A percentile compares a stretch with the other conserved stretches of the same genome.
Evolutionary conservation across 768 basidiomycete species (phyloP).

Genomic region (Phlebiopsis gigantea): DNA sequence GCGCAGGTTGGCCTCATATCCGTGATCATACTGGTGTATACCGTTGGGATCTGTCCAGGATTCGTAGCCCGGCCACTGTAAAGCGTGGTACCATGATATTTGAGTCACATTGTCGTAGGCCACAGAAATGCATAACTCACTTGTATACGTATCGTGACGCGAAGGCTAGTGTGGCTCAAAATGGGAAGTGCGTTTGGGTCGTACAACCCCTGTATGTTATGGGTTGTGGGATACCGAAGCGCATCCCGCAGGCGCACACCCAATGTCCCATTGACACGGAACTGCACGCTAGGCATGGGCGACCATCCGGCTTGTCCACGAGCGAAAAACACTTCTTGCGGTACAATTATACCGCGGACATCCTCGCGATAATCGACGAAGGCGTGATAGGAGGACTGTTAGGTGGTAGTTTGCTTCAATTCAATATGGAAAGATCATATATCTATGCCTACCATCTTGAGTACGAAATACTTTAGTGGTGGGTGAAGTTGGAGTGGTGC

Average conservation of each 20-base stretch:
- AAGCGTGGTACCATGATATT: not conserved
- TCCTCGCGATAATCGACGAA: not conserved
- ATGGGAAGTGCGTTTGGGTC: not conserved
- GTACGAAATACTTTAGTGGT: too few relatives aligned
- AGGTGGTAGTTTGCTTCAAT: too few relatives aligned
- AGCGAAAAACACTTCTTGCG: not conserved
- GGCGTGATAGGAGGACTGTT: not conserved
- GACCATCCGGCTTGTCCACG: not conserved
- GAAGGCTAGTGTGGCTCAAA: not conserved
- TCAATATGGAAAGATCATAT: too few relatives aligned
- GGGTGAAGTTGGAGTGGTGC: too few relatives aligned
- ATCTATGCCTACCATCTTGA: not conserved
- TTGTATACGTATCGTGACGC: not conserved
- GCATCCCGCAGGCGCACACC: not conserved
- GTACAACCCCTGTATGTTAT: not conserved
- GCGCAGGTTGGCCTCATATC: not conserved
- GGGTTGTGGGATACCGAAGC: not conserved
- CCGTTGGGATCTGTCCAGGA: not conserved
- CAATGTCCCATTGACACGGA: not conserved
- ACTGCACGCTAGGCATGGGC: not conserved
- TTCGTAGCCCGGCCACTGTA: slow-evolving; percentile 6
- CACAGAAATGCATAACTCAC: not conserved
- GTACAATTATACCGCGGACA: not conserved
- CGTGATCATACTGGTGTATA: not conserved
- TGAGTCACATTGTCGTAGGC: too few relatives aligned